Conservation (phyloP, 768 basidiomycete species). For the Ephemerocybe angulata region DNA sequence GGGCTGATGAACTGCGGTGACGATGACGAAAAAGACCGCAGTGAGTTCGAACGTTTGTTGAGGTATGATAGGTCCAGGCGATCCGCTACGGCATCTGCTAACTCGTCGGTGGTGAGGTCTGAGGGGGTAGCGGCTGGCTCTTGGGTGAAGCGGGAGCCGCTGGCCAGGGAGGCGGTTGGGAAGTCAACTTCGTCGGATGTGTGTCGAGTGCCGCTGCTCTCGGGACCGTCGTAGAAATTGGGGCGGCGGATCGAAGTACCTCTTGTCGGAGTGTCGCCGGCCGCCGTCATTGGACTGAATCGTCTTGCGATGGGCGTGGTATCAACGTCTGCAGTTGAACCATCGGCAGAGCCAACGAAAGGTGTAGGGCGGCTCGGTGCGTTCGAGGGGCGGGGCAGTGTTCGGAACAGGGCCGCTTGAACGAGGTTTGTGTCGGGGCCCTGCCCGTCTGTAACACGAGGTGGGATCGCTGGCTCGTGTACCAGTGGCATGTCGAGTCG, state of each 20-base stretch:
- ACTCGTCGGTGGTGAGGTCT: not conserved
- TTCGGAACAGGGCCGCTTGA: no score
- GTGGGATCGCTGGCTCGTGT: no score
- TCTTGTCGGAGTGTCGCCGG: not conserved
- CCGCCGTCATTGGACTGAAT: not conserved
- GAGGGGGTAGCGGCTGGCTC: not conserved
- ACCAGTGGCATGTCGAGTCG: no score
- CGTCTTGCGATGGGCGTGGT: not conserved
- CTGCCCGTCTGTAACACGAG: no score
- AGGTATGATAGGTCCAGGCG: not conserved
- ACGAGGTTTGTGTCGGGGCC: no score
- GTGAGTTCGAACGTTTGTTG: not conserved
- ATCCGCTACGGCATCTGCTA: not conserved
- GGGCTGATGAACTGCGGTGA: slow-evolving; percentile 8
- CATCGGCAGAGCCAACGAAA: no score
- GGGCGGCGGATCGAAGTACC: not conserved
- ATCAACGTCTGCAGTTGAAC: not conserved
- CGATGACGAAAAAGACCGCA: no score
- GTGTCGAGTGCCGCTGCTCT: not conserved
- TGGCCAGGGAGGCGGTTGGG: no score
- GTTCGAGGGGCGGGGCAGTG: no score
- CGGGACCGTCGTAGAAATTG: not conserved
- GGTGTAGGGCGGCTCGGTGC: no score
- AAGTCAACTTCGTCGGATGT: not conserved
- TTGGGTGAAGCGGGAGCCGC: no score